A percentile compares a stretch with the other conserved stretches of the same genome.
Evolutionary conservation across 2,329 filamentous ascomycete species (phyloP).

Genomic region (Verticillium dahliae): DNA sequence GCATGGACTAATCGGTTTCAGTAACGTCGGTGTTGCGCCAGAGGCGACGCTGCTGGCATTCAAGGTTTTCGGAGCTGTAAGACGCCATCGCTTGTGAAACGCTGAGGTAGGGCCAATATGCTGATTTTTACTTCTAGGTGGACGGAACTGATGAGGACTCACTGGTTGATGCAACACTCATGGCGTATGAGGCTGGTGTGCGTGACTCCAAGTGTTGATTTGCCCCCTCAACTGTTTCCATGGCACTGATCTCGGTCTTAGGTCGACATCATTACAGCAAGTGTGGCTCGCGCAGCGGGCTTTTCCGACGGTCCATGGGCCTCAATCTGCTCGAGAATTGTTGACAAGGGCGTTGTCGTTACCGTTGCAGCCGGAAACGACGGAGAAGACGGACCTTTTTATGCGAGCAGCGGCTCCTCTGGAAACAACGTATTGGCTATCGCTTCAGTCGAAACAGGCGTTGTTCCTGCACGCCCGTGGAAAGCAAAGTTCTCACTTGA

Average conservation of each 20-base stretch:
- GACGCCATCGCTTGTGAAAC: not conserved
- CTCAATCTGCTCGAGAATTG: conserved; percentile 43
- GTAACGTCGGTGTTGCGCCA: conserved; percentile 16
- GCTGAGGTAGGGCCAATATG: too few relatives aligned
- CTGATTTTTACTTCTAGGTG: not conserved
- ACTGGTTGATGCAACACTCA: conserved; percentile 6
- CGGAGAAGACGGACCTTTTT: conserved; percentile 40
- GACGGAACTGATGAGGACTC: conserved; percentile 11
- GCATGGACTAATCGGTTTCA: not conserved
- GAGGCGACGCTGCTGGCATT: conserved; percentile 15
- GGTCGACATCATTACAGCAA: conserved; percentile 2
- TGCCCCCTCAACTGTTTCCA: not conserved
- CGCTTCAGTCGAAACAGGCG: conserved; percentile 41
- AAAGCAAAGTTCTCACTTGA: conserved; percentile 33
- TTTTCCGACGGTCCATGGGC: conserved; percentile 38
- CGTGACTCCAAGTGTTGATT: not conserved
- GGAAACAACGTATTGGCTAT: conserved; percentile 41
- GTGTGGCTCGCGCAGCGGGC: not conserved
- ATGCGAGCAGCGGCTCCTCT: conserved; percentile 39
- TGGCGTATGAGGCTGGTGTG: conserved; percentile 10
- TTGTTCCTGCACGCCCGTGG: conserved; percentile 34
- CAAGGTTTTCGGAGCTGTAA: conserved; percentile 16
- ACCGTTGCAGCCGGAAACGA: conserved; percentile 46
- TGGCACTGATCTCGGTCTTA: not conserved
- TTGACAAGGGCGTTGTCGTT: conserved; percentile 45